Evolutionary conservation across 192 early-diverging fungal species (phyloP).

Genomic region (Helicostylum pulchrum): DNA sequence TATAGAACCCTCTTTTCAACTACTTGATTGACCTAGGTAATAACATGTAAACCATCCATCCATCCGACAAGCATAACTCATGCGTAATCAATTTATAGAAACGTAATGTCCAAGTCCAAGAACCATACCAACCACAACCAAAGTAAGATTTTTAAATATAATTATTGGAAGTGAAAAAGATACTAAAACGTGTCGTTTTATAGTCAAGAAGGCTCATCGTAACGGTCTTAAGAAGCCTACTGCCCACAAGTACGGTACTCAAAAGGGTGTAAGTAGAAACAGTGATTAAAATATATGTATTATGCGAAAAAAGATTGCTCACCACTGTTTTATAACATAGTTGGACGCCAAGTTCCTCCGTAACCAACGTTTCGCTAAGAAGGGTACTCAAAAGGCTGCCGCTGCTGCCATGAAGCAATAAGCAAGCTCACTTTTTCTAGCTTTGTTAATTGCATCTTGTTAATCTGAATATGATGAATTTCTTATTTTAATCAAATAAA

Average conservation of each 20-base stretch:
- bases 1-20: too few relatives aligned
- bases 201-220: constrained; percentile 97
- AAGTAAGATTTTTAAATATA: constrained; percentile 53
- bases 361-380: constrained; percentile 96
- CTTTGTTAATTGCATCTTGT: too few relatives aligned
- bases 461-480: too few relatives aligned
- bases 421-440: too few relatives aligned
- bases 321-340: constrained; percentile 2
- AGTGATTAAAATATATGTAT: neutral
- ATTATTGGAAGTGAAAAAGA: neutral
- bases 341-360: constrained; percentile 87
- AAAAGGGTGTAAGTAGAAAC: constrained; percentile 75
- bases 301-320: neutral
- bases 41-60: too few relatives aligned
- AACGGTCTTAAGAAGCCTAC: constrained; percentile 99
- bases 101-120: constrained; percentile 85
- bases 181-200: constrained; percentile 9
- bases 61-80: too few relatives aligned
- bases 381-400: constrained; percentile 52
- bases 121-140: constrained; percentile 99
- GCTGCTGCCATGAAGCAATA: constrained; percentile 2
- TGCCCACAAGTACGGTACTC: constrained; percentile 83
- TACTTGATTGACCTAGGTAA: too few relatives aligned
- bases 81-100: too few relatives aligned
- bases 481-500: too few relatives aligned